Evolutionary conservation across 805 yeast species (phyloP), one percentile per base, ranked within the genome.

Genomic region (Yamadazyma phyllophila): DNA sequence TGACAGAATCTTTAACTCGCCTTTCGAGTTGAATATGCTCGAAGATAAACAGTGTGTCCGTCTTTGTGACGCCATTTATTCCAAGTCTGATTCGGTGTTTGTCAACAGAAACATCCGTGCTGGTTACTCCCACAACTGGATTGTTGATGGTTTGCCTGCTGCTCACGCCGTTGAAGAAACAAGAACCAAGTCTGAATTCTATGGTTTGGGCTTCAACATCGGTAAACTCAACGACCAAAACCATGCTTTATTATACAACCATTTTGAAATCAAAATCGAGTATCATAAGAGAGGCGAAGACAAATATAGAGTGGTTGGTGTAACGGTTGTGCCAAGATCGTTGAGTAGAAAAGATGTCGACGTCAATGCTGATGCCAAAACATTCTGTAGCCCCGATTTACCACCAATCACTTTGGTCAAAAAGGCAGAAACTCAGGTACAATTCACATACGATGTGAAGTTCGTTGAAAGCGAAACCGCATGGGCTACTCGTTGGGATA

Each of bases 401-500:
- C 55, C 61, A 1, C 78, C 80, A 5, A 73, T 86, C 27, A 54
- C 56, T 2, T 72, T 88, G 54, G 69, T 67, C 41, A 76, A 76
- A 40, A 76, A 74, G 15, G 61, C 60, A 11, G 81, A 76, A 30
- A 76, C 83, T 5, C 61, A 63, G 1, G 96, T 92, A n/a, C 61
- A 74, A 14, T 94, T 81, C 69, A 80, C 96, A n/a, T 94, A 94
- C 66, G 83, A 94, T 2, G 94, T 92, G 14, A 69, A 62, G 30
- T 94, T 92, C 75, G 63, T 68, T 15, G 78, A 77, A 44, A 84
- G 92, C 7, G 74, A 72, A 5, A 87, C 94, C 2, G 80, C 82
- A 3, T 94, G 98, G 98, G 98, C 97, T 29, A 92, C 98, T 2
- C 83, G 99, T 70, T 94, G 99, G 99, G 99, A 94, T 66, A 88